Percentiles rank a stretch among this genome's conserved stretches.
These are phyloP conservation scores for Pseudocercospora crystallina DNA, from an alignment of 2,329 filamentous ascomycete species.

Conservation along the genomic window DNA sequence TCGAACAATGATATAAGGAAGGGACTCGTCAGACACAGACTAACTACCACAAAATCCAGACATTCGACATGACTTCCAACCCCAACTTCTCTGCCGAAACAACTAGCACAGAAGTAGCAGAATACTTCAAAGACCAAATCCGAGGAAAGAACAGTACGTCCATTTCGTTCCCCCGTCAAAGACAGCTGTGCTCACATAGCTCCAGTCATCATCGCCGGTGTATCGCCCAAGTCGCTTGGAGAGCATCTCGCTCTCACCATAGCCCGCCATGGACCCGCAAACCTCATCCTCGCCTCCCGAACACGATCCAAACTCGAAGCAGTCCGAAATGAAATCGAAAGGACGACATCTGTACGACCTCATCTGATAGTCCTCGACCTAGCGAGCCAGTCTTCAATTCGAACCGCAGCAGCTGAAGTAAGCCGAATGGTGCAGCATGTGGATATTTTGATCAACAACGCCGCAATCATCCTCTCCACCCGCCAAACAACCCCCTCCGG, in stretches of 20 bases:
- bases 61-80: slow-evolving; percentile 1
- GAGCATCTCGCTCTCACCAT: slow-evolving; percentile 4
- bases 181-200: neutral
- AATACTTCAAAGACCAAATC: slow-evolving; percentile 2
- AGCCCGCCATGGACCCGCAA: slow-evolving; percentile 1
- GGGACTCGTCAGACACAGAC: too few relatives aligned
- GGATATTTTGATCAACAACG: slow-evolving; percentile 11
- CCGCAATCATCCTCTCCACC: slow-evolving; percentile 1
- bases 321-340: neutral
- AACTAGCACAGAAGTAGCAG: slow-evolving; percentile 5
- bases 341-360: neutral
- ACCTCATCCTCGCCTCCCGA: slow-evolving; percentile 9
- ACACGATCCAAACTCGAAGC: neutral
- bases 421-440: neutral
- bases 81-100: slow-evolving; percentile 3
- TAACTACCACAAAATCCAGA: too few relatives aligned
- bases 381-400: neutral
- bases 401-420: neutral
- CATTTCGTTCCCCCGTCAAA: too few relatives aligned
- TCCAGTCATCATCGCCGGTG: slow-evolving; percentile 10
- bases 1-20: too few relatives aligned
- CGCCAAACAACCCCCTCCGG: slow-evolving; percentile 28
- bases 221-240: slow-evolving; percentile 7
- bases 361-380: slow-evolving; percentile 6
- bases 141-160: slow-evolving; percentile 2